Conservation (phyloP, 306 rosid genomes). For the Potentilla sterilis region DNA sequence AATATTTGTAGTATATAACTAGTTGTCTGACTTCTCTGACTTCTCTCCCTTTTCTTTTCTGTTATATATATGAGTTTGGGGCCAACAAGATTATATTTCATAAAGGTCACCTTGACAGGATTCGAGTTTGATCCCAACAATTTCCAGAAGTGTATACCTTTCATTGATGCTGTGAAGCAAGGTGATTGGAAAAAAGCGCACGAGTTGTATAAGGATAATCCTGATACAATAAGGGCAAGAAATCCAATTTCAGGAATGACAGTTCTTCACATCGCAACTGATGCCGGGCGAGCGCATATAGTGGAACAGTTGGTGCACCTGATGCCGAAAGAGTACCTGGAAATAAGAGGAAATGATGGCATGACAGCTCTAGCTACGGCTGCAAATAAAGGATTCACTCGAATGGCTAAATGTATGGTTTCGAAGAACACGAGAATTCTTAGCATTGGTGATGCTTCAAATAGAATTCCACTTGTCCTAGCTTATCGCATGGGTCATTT, state of each 20-base stretch:
- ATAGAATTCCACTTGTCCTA: not conserved
- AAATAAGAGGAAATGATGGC: not conserved
- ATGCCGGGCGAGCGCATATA: no score
- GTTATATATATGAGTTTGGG: not conserved
- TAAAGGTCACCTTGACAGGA: not conserved
- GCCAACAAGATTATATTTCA: not conserved
- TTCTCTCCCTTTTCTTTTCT: no score
- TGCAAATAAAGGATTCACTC: not conserved
- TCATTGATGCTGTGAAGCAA: not conserved
- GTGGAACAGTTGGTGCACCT: not conserved
- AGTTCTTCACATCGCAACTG: not conserved
- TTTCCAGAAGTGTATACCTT: not conserved
- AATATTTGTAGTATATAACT: no score
- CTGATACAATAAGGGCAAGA: not conserved
- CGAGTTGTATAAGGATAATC: not conserved
- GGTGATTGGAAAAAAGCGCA: not conserved
- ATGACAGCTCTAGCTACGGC: not conserved
- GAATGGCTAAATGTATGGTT: slow-evolving; percentile 8
- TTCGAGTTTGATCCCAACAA: not conserved
- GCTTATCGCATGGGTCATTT: not conserved
- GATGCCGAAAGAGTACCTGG: not conserved
- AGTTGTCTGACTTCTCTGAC: no score
- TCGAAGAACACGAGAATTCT: not conserved
- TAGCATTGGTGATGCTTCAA: not conserved
- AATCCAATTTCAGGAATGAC: not conserved